Conservation (phyloP, 352 stramenopile genomes). For the Heterotrichella gracilis region DNA sequence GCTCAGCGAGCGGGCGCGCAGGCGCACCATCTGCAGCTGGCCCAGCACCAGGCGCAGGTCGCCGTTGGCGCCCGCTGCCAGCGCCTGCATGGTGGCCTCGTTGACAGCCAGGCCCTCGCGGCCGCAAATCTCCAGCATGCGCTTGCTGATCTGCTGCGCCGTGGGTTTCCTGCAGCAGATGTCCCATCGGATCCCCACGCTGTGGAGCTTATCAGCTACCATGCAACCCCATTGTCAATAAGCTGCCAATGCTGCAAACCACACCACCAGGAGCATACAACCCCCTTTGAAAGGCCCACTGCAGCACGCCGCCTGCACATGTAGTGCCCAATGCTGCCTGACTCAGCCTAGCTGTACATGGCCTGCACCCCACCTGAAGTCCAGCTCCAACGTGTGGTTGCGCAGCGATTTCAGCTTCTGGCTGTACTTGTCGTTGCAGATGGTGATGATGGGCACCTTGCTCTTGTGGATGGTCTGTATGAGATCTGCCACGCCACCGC, state of each 20-base stretch:
- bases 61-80: slow-evolving; percentile 70
- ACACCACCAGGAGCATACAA: no score
- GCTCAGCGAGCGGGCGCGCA: slow-evolving; percentile 36
- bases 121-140: slow-evolving; percentile 49
- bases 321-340: no score
- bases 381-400: slow-evolving; percentile 85
- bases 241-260: no score
- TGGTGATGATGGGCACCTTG: slow-evolving; percentile 94
- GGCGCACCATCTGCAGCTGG: slow-evolving; percentile 71
- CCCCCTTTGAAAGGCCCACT: no score
- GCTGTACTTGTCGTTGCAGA: slow-evolving; percentile 90
- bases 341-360: no score
- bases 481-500: slow-evolving; percentile 73
- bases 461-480: slow-evolving; percentile 92
- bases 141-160: slow-evolving; percentile 54
- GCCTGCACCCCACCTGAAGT: slow-evolving; percentile 55
- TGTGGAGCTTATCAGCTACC: no score
- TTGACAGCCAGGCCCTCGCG: slow-evolving; percentile 58
- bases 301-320: no score
- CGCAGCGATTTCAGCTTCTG: slow-evolving; percentile 60
- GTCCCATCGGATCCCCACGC: no score
- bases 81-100: slow-evolving; percentile 75
- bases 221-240: no score
- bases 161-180: no score
- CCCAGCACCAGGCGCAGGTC: slow-evolving; percentile 69